A percentile compares a stretch with the other conserved stretches of the same genome.
Conservation (phyloP, 164 flowering plant species). For the Taxillus chinensis region DNA sequence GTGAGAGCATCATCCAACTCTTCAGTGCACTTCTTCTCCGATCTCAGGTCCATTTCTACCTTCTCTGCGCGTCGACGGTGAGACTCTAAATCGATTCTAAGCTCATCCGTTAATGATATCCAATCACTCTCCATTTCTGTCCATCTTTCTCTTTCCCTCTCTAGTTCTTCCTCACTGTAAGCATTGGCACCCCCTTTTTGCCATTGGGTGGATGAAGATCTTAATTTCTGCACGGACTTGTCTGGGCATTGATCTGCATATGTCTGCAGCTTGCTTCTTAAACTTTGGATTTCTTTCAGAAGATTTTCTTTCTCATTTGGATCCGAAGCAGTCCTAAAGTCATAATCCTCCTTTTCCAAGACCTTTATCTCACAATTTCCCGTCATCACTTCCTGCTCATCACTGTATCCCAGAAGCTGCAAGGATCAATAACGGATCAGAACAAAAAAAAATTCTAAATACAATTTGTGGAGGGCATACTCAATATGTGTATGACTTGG, state of each 20-base stretch:
- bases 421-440: slow-evolving; percentile 1
- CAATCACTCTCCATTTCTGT: slow-evolving; percentile 95
- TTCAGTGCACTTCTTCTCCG: slow-evolving; percentile 63
- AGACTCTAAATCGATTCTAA: slow-evolving; percentile 69
- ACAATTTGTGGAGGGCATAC: not conserved
- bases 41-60: slow-evolving; percentile 52
- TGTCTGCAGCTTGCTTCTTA: slow-evolving; percentile 49
- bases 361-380: slow-evolving; percentile 28
- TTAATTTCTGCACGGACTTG: slow-evolving; percentile 31
- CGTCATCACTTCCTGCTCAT: slow-evolving; percentile 19
- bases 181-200: slow-evolving; percentile 28
- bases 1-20: slow-evolving; percentile 83
- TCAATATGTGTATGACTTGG: not conserved
- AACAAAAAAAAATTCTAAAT: not conserved
- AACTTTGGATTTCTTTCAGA: slow-evolving; percentile 56
- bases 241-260: slow-evolving; percentile 23
- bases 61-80: slow-evolving; percentile 65
- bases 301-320: slow-evolving; percentile 60
- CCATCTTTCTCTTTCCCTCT: slow-evolving; percentile 82
- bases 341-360: slow-evolving; percentile 18
- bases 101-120: slow-evolving; percentile 88
- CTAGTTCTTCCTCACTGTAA: slow-evolving; percentile 44
- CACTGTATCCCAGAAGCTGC: slow-evolving; percentile 28
- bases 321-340: slow-evolving; percentile 20
- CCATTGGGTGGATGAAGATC: slow-evolving; percentile 39